A percentile compares a stretch with the other conserved stretches of the same genome.
phyloP scores from a whole-genome alignment of 768 basidiomycete species.

The Pulveroboletus ravenelii region DNA sequence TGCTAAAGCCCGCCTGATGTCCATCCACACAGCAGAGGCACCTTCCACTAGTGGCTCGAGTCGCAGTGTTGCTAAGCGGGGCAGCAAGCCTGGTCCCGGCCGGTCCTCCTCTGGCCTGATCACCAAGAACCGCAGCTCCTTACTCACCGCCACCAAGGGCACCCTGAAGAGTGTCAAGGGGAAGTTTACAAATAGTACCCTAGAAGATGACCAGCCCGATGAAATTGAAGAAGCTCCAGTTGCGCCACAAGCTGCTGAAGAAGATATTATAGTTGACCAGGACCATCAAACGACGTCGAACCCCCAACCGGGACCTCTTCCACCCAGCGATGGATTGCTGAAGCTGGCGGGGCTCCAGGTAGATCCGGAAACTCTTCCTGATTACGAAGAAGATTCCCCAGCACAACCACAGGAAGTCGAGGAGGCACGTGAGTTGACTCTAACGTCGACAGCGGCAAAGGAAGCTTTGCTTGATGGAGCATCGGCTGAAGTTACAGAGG shows the following conservation, averaged over 20 bases:
- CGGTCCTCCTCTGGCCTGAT: conserved; percentile 44
- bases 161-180: conserved; percentile 47
- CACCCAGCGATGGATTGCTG: conserved; percentile 44
- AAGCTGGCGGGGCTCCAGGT: conserved; percentile 45
- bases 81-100: conserved; percentile 45
- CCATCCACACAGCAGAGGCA: conserved; percentile 7
- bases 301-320: conserved; percentile 17
- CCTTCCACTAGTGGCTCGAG: conserved; percentile 12
- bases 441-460: background rate
- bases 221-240: conserved; percentile 15
- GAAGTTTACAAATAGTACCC: conserved; percentile 26
- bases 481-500: conserved; percentile 1
- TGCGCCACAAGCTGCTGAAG: background rate
- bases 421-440: conserved; percentile 8
- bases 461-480: conserved; percentile 1
- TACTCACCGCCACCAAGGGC: conserved; percentile 52
- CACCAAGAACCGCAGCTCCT: conserved; percentile 43
- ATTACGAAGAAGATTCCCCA: conserved; percentile 50
- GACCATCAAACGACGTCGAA: conserved; percentile 6
- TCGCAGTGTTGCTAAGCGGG: conserved; percentile 7
- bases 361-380: conserved; percentile 42
- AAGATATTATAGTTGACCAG: conserved; percentile 18
- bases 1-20: conserved; percentile 45
- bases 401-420: conserved; percentile 7
- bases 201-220: conserved; percentile 17